Base-by-base conservation (phyloP, 2,329 filamentous ascomycete genomes). In the Diaporthe eres region DNA sequence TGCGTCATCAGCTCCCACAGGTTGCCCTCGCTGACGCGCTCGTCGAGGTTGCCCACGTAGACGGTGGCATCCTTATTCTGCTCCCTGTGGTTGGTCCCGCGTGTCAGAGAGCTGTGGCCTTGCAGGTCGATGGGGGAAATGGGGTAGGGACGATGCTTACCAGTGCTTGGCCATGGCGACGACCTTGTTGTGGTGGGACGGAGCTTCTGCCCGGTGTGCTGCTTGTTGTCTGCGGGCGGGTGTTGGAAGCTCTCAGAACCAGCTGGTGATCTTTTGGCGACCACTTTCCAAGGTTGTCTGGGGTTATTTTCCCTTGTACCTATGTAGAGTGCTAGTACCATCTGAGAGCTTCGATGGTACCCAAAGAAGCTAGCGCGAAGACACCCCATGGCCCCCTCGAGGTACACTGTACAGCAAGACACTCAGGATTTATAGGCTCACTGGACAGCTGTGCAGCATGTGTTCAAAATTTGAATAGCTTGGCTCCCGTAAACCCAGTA, bases 1-100 rank as follows among this genome's bases (percentile, higher is more conserved):
- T 99, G 97, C 74, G 98, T 92, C 95, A 98, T 98, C 81, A 99
- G 90, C 88, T 99, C 97, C 93, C 97, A 98, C 79, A 99, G 92
- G 80, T 98, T 90, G 80, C 94, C 93, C 83, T 98, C 95, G 63
- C 93, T 94, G 79, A 97, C 94, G 84, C 97, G 95, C 88, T 99
- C 97, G 87, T 99, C 97, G 82, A 99, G 95, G 85, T 98, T 98
- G 83, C 97, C 97, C 80, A 98, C 95, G 85, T 99, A 99, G 84
- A 98, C 94, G 57, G 97, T 98, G 80, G 95, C 95, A 86, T 98
- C 96, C 85, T 98, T 98, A 86, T 98, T 96, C 88, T 98, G 96
- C 84, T 98, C 95, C 94, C 94, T 96, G 61, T 17, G 25, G 22
- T 65, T 71, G 44, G 31, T n/a, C 1, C 10, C 25, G 25, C 28